phyloP scores from a whole-genome alignment of 768 basidiomycete genomes.

The Lepiota subincarnata region DNA sequence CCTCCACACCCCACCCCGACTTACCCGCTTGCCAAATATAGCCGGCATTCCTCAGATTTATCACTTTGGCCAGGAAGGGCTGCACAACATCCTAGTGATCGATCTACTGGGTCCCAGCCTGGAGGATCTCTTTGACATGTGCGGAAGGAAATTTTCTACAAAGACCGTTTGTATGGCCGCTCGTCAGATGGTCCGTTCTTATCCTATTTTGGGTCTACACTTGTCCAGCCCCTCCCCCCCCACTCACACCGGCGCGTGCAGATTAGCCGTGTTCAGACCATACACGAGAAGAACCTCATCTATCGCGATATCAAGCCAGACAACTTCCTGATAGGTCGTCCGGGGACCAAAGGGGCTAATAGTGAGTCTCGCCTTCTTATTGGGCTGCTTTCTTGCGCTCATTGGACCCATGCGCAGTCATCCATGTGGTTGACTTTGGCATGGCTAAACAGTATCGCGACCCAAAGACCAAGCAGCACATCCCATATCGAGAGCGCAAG shows the following conservation, averaged over 20 bases:
- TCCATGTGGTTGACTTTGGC: constrained; percentile 97
- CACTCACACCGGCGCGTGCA: constrained; percentile 27
- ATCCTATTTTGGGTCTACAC: not conserved
- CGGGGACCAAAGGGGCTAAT: constrained; percentile 86
- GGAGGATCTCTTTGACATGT: constrained; percentile 99
- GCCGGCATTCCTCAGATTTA: constrained; percentile 99
- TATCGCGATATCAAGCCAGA: constrained; percentile 99
- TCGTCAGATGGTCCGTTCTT: constrained; percentile 78
- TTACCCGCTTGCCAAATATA: constrained; percentile 26
- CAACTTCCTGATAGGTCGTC: constrained; percentile 96
- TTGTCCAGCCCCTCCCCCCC: constrained; percentile 9
- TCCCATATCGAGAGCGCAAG: constrained; percentile 98
- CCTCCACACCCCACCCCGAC: constrained; percentile 15
- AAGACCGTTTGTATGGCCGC: constrained; percentile 99
- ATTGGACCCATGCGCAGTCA: constrained; percentile 38
- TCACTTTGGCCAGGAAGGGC: constrained; percentile 98
- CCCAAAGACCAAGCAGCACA: constrained; percentile 99
- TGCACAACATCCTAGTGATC: constrained; percentile 98
- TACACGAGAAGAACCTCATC: constrained; percentile 99
- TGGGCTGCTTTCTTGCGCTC: constrained; percentile 6
- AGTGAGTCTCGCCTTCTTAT: constrained; percentile 37
- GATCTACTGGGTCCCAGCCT: constrained; percentile 95
- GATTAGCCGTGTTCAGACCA: constrained; percentile 94
- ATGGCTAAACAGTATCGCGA: constrained; percentile 99
- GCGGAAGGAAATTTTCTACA: constrained; percentile 93